Conservation (phyloP, 176 grass and related monocot species). For the Tillandsia fasciculata region DNA sequence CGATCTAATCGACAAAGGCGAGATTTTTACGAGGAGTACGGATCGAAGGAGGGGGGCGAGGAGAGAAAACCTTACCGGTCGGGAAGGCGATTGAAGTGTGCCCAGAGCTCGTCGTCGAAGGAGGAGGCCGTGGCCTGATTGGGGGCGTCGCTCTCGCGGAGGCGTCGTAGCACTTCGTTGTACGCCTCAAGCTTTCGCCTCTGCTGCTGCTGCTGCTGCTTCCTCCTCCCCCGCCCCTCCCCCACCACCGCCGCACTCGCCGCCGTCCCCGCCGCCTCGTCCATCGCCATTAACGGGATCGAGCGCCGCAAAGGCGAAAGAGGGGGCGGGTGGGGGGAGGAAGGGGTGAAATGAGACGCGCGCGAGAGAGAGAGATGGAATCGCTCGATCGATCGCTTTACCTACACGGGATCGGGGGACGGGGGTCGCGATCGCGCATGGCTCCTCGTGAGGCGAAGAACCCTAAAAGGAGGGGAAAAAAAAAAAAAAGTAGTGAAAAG, state of each 20-base stretch:
- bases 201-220: constrained; percentile 22
- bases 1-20: not conserved
- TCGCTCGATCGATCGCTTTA: not conserved
- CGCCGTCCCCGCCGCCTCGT: constrained; percentile 40
- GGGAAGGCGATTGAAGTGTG: constrained; percentile 70
- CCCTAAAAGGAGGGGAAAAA: not conserved
- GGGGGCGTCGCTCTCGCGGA: constrained; percentile 28
- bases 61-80: constrained; percentile 35
- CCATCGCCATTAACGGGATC: not conserved
- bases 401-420: not conserved
- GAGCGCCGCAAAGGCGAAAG: not conserved
- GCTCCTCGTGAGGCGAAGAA: not conserved
- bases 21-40: no score
- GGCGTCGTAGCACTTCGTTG: constrained; percentile 44
- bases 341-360: not conserved
- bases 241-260: constrained; percentile 23
- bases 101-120: constrained; percentile 64
- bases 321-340: not conserved
- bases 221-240: constrained; percentile 11
- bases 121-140: constrained; percentile 36
- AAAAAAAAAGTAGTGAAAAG: not conserved
- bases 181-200: constrained; percentile 40
- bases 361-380: not conserved
- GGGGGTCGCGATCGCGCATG: not conserved
- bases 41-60: not conserved